Percentiles rank a stretch among this genome's conserved stretches.
Conservation (phyloP, 768 basidiomycete species). For the Candolleomyces eurysporus region DNA sequence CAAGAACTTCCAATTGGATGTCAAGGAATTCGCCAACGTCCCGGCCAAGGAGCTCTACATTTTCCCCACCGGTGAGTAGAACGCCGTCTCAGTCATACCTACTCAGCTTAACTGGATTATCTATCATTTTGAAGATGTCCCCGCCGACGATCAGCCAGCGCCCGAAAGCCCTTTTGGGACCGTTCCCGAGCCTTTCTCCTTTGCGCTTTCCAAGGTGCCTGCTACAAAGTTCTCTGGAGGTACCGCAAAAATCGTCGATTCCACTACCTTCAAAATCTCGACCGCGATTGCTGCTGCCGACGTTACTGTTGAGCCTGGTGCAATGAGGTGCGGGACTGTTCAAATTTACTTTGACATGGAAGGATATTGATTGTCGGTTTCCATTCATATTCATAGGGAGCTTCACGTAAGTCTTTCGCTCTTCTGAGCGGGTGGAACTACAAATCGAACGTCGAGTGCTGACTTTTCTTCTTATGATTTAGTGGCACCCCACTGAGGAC, state of each 20-base stretch:
- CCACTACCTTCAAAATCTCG: constrained; percentile 50
- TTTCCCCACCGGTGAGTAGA: constrained; percentile 42
- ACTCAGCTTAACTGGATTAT: neutral
- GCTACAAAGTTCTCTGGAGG: constrained; percentile 47
- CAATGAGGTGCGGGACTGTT: constrained; percentile 38
- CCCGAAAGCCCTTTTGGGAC: constrained; percentile 43
- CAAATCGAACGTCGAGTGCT: neutral
- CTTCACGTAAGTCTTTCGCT: constrained; percentile 44
- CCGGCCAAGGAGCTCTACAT: constrained; percentile 50
- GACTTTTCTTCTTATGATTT: neutral
- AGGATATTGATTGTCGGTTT: neutral
- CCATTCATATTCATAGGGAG: constrained; percentile 32
- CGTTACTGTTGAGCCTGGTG: constrained; percentile 57
- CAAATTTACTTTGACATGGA: neutral
- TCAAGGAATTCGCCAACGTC: constrained; percentile 39
- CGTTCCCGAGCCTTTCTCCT: constrained; percentile 45
- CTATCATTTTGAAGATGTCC: constrained; percentile 31
- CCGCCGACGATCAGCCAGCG: constrained; percentile 17
- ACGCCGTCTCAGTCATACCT: neutral
- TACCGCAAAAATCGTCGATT: constrained; percentile 50
- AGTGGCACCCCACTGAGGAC: constrained; percentile 73
- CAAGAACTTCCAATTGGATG: constrained; percentile 49
- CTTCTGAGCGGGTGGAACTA: neutral
- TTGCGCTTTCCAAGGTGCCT: constrained; percentile 43
- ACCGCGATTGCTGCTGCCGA: constrained; percentile 54